These are phyloP conservation scores for Fusarium nelsonii DNA, from an alignment of 2,329 filamentous ascomycete species.

Conservation along the genomic window DNA sequence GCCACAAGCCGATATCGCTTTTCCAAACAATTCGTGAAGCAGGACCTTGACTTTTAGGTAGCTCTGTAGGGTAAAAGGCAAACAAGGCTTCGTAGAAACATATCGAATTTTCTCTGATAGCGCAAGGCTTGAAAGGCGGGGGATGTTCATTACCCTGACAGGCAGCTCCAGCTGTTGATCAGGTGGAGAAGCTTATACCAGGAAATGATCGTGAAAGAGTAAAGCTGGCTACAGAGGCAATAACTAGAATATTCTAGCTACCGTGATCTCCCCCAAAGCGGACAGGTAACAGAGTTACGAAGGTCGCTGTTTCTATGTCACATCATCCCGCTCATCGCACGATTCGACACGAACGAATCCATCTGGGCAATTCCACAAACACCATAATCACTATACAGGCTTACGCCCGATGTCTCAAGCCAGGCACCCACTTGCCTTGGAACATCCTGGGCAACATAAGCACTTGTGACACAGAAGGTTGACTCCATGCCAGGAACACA, in stretches of 20 bases:
- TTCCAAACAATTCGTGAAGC: background rate
- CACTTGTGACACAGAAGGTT: slow-evolving; percentile 1
- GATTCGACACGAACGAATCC: background rate
- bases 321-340: background rate
- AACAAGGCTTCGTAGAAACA: slow-evolving; percentile 1
- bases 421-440: background rate
- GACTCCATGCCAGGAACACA: slow-evolving; percentile 12
- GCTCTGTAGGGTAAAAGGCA: background rate
- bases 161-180: slow-evolving; percentile 15
- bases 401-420: background rate
- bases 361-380: background rate
- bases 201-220: background rate
- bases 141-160: slow-evolving; percentile 1
- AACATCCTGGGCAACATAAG: background rate
- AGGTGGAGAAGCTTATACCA: background rate
- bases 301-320: too few species aligned
- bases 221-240: background rate
- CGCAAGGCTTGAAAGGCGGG: background rate
- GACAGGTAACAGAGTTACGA: background rate
- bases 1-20: slow-evolving; percentile 8
- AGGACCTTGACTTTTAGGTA: background rate
- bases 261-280: background rate
- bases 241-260: background rate
- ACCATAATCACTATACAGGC: background rate
- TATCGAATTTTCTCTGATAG: slow-evolving; percentile 5